phyloP scores from a whole-genome alignment of 2,329 filamentous ascomycete genomes.

The Dactylellina leptospora region DNA sequence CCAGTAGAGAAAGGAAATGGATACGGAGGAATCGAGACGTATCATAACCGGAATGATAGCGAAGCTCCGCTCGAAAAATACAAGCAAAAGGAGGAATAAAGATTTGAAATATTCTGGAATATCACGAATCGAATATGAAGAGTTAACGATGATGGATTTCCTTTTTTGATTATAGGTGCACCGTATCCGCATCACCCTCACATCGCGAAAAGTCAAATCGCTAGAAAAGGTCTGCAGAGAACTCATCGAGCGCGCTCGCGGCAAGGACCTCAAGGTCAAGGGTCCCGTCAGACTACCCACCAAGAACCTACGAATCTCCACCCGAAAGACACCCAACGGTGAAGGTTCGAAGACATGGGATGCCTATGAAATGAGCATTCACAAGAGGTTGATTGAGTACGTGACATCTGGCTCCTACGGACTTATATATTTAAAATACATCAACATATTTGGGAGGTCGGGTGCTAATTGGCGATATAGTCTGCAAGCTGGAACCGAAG shows the following conservation, averaged over 20 bases:
- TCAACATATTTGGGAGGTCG: too few species aligned
- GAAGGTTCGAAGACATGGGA: slow-evolving; percentile 99
- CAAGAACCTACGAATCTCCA: slow-evolving; percentile 95
- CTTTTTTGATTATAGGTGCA: slow-evolving; percentile 62
- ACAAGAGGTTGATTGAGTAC: slow-evolving; percentile 96
- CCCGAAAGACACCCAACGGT: slow-evolving; percentile 98
- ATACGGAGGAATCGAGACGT: not conserved
- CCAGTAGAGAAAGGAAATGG: not conserved
- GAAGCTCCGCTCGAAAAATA: not conserved
- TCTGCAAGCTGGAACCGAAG: slow-evolving; percentile 96
- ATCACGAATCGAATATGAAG: not conserved
- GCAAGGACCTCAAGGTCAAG: slow-evolving; percentile 98
- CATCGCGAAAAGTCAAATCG: slow-evolving; percentile 89
- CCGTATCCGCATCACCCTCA: slow-evolving; percentile 98
- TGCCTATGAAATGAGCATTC: slow-evolving; percentile 97
- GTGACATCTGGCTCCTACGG: slow-evolving; percentile 56
- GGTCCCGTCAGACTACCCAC: slow-evolving; percentile 96
- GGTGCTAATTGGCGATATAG: slow-evolving; percentile 62
- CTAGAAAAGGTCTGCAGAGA: slow-evolving; percentile 99
- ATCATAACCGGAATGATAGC: not conserved
- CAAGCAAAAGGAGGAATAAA: not conserved
- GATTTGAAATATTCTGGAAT: not conserved
- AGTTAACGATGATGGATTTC: not conserved
- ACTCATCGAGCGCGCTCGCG: slow-evolving; percentile 97
- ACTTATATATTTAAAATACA: not conserved